Conservation (phyloP, 2,329 filamentous ascomycete species). For the Knufia fluminis region DNA sequence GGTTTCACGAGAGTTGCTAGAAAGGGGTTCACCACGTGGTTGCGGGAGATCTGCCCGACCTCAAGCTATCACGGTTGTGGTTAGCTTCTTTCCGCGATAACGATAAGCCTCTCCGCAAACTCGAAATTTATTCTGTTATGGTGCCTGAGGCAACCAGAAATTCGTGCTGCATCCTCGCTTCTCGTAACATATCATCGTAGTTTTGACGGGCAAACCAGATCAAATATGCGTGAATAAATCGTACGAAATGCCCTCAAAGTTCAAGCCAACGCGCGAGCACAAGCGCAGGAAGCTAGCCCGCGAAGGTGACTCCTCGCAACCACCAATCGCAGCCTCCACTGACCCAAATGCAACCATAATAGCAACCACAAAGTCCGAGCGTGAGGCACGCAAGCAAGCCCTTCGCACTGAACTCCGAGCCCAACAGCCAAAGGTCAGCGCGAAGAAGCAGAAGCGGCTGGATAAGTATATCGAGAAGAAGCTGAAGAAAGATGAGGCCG, state of each 20-base stretch:
- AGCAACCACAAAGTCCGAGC: slow-evolving; percentile 43
- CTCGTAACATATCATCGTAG: not conserved
- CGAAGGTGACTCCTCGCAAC: no score
- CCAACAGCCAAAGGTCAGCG: slow-evolving; percentile 47
- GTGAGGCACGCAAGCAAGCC: slow-evolving; percentile 43
- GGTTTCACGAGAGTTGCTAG: no score
- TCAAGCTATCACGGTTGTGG: not conserved
- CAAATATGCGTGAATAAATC: no score
- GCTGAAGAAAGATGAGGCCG: slow-evolving; percentile 85
- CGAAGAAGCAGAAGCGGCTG: slow-evolving; percentile 58
- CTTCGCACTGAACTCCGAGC: slow-evolving; percentile 47
- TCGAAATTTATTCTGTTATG: not conserved
- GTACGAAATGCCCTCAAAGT: slow-evolving; percentile 8
- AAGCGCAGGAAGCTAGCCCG: slow-evolving; percentile 7
- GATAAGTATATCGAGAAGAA: slow-evolving; percentile 78
- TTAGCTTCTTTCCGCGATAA: not conserved
- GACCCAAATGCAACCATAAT: slow-evolving; percentile 17
- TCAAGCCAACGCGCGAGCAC: slow-evolving; percentile 11
- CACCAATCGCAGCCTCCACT: not conserved
- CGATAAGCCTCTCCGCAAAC: not conserved
- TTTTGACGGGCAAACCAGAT: not conserved
- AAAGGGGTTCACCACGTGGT: no score
- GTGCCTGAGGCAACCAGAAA: not conserved
- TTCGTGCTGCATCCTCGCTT: not conserved
- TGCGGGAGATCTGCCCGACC: no score